phyloP scores from a whole-genome alignment of 495 filamentous ascomycete genomes.

The Chaetomidium leptoderma region DNA sequence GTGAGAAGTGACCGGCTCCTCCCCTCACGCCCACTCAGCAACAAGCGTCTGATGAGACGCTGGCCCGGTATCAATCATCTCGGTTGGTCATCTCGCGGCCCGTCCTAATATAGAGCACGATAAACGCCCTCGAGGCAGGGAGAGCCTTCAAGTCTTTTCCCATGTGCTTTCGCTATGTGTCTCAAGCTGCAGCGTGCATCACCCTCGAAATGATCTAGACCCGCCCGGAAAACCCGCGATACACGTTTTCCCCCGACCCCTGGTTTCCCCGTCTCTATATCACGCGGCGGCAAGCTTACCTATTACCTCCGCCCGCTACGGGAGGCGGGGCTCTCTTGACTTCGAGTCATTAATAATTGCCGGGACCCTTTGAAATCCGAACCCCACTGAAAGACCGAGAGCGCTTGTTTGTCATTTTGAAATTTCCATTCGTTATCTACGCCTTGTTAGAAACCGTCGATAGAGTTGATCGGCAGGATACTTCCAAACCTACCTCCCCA shows the following conservation, averaged over 20 bases:
- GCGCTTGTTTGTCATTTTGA: conserved; percentile 6
- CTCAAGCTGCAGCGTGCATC: background rate
- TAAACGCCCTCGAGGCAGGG: no score
- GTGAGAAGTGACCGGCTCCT: background rate
- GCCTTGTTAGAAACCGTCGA: background rate
- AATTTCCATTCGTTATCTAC: background rate
- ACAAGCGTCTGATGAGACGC: background rate
- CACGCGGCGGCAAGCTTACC: conserved; percentile 6
- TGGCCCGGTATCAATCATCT: background rate
- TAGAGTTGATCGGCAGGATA: background rate
- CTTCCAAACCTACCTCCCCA: background rate
- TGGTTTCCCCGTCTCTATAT: background rate
- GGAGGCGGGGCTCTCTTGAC: conserved; percentile 27
- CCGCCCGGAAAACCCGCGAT: conserved; percentile 1
- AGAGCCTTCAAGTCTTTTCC: no score
- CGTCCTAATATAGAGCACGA: background rate
- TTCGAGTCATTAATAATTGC: conserved; percentile 35
- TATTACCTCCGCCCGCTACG: background rate
- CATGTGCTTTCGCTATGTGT: background rate
- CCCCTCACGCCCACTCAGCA: conserved; percentile 6
- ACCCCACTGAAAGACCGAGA: conserved; percentile 23
- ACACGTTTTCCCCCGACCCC: conserved; percentile 5
- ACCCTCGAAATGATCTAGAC: background rate
- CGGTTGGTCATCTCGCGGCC: conserved; percentile 7
- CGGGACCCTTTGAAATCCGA: conserved; percentile 8